A percentile compares a stretch with the other conserved stretches of the same genome.
These are phyloP conservation scores for Pelargonium fulgidum DNA, from an alignment of 441 rosid genomes.

Conservation along the genomic window DNA sequence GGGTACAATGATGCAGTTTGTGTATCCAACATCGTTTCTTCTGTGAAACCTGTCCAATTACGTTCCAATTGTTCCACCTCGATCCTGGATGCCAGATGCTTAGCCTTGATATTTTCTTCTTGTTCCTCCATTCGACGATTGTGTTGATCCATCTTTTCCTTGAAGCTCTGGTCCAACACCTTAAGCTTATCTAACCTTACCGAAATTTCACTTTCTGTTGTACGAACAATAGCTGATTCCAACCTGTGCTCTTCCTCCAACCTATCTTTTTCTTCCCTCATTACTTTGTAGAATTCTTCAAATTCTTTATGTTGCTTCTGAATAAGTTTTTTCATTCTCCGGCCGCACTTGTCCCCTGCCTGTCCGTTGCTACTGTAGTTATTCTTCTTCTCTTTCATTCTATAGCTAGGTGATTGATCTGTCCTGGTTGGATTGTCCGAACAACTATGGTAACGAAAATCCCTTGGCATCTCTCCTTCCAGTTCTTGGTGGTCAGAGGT, in stretches of 20 bases:
- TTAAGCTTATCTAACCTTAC: background rate
- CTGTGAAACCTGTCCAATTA: background rate
- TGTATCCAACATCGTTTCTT: background rate
- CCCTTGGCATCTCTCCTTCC: constrained; percentile 13
- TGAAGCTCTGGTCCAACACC: background rate
- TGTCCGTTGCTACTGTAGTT: background rate
- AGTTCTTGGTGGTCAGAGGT: background rate
- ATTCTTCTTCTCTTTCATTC: background rate
- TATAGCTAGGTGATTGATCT: background rate
- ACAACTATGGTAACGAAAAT: constrained; percentile 1
- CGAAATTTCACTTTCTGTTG: background rate
- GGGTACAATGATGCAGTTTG: background rate
- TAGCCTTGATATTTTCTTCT: background rate
- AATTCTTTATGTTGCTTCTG: background rate
- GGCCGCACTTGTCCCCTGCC: background rate
- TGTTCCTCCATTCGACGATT: background rate
- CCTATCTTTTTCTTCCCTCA: background rate
- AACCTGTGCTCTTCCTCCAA: constrained; percentile 3
- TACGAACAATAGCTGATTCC: background rate
- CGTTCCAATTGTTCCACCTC: background rate
- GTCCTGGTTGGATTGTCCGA: constrained; percentile 4
- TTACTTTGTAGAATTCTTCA: background rate
- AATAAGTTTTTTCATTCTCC: background rate
- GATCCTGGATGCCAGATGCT: background rate
- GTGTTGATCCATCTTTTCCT: constrained; percentile 2